Evolutionary conservation across 179 eudicot genomes (phyloP).

Genomic region (Amaranthus tricolor): DNA sequence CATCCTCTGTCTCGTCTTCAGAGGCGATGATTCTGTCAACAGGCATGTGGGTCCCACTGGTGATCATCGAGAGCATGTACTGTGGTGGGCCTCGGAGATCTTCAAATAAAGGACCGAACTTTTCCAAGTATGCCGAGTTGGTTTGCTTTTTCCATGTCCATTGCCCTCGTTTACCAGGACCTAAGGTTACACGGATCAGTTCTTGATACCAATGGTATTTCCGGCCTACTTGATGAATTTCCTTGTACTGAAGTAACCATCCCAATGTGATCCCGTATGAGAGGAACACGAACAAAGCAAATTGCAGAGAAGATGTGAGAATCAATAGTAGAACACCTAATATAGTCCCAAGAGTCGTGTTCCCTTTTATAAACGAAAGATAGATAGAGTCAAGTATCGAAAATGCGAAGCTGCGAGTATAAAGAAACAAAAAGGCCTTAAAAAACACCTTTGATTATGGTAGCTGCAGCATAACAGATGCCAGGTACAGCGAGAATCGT

Average conservation of each 20-base stretch:
- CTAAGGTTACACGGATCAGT: constrained; percentile 65
- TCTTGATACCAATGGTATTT: constrained; percentile 81
- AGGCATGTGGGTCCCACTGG: constrained; percentile 38
- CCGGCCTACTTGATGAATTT: constrained; percentile 74
- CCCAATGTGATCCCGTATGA: constrained; percentile 76
- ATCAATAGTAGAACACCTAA: constrained; percentile 58
- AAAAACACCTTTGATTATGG: constrained; percentile 58
- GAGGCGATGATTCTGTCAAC: constrained; percentile 65
- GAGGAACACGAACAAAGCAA: constrained; percentile 63
- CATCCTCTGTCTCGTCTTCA: constrained; percentile 94
- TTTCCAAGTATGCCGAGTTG: constrained; percentile 41
- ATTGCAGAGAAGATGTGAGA: constrained; percentile 40
- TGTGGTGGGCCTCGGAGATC: constrained; percentile 94
- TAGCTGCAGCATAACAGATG: constrained; percentile 62
- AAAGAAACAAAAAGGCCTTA: background rate
- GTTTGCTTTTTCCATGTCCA: constrained; percentile 79
- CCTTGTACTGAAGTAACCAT: constrained; percentile 86
- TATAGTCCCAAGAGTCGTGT: constrained; percentile 43
- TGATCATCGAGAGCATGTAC: constrained; percentile 84
- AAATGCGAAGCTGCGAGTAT: constrained; percentile 4
- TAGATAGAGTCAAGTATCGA: background rate
- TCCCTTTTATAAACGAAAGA: constrained; percentile 39
- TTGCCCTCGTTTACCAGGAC: constrained; percentile 97
- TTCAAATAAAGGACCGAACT: constrained; percentile 78
- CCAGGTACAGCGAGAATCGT: constrained; percentile 77